Evolutionary conservation across 345 rosid species (phyloP).

Genomic region (Populus ilicifolia): DNA sequence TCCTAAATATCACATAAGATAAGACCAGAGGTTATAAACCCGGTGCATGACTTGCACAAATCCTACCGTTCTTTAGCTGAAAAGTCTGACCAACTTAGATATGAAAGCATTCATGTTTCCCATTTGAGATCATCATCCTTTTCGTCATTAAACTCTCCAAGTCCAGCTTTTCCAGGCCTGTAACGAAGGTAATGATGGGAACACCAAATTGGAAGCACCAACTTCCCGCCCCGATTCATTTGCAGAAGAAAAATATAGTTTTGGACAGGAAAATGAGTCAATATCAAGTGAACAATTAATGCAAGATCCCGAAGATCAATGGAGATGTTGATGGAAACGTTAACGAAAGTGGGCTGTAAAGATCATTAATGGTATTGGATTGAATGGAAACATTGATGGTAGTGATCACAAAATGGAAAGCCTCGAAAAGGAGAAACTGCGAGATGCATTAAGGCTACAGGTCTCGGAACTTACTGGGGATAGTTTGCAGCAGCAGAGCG

Average conservation of each 20-base stretch:
- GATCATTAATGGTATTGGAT: neutral
- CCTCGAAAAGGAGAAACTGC: slow-evolving; percentile 7
- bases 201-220: neutral
- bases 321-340: neutral
- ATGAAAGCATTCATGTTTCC: neutral
- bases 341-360: neutral
- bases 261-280: neutral
- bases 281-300: neutral
- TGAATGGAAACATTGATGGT: neutral
- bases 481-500: slow-evolving; percentile 22
- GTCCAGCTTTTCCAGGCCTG: neutral
- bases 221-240: neutral
- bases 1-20: slow-evolving; percentile 15
- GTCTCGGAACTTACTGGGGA: slow-evolving; percentile 19
- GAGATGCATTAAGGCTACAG: slow-evolving; percentile 17
- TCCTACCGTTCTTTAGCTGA: slow-evolving; percentile 23
- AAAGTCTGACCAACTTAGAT: slow-evolving; percentile 16
- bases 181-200: neutral
- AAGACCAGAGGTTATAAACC: slow-evolving; percentile 22
- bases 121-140: slow-evolving; percentile 4
- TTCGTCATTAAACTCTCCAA: neutral
- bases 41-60: slow-evolving; percentile 10
- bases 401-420: neutral
- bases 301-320: neutral
- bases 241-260: neutral